phyloP scores from a whole-genome alignment of 306 rosid genomes.

The Purshia tridentata region DNA sequence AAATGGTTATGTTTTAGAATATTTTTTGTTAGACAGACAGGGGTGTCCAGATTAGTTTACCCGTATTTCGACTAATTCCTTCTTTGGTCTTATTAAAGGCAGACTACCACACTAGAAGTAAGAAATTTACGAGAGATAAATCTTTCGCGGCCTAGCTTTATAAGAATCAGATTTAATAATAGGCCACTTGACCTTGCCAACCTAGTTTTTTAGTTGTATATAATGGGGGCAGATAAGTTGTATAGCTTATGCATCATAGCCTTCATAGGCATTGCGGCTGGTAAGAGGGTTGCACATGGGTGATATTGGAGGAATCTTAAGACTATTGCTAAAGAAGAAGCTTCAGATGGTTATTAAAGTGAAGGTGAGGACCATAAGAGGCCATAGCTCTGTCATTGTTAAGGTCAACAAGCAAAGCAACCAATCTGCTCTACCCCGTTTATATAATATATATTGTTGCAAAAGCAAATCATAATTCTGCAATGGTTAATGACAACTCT shows the following conservation, averaged over 20 bases:
- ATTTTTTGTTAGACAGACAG: too few relatives aligned
- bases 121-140: too few relatives aligned
- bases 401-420: not conserved
- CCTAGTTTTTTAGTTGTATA: conserved; percentile 1
- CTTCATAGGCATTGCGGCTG: not conserved
- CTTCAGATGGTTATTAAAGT: not conserved
- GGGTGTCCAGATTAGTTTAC: too few relatives aligned
- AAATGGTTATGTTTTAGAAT: too few relatives aligned
- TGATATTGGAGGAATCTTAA: not conserved
- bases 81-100: too few relatives aligned
- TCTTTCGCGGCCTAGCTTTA: too few relatives aligned
- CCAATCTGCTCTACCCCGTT: not conserved
- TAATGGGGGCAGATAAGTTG: conserved; percentile 22
- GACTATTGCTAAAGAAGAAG: not conserved
- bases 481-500: too few relatives aligned
- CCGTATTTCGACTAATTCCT: too few relatives aligned
- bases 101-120: too few relatives aligned
- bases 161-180: too few relatives aligned
- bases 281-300: conserved; percentile 13
- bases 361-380: not conserved
- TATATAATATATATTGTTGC: not conserved
- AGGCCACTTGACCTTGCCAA: too few relatives aligned
- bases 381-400: not conserved
- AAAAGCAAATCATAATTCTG: not conserved
- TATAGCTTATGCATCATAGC: conserved; percentile 18